These are phyloP conservation scores for Xylaria sp. DNA, from an alignment of 2,329 filamentous ascomycete genomes.

Conservation along the genomic window DNA sequence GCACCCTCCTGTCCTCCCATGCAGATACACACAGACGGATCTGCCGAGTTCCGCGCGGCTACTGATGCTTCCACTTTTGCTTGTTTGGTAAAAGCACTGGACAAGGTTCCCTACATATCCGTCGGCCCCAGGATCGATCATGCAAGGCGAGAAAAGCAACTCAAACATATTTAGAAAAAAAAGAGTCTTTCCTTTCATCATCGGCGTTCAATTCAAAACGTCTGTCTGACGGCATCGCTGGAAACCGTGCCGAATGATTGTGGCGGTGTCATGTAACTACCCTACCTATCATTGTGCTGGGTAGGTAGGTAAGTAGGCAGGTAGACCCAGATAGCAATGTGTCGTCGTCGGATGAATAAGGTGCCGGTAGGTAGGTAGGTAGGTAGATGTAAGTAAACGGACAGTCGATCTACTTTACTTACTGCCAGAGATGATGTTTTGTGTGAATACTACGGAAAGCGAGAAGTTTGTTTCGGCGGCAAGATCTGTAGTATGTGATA, in stretches of 20 bases:
- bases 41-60: conserved; percentile 33
- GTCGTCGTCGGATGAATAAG: not conserved
- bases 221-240: not conserved
- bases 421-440: not conserved
- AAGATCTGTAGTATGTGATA: not conserved
- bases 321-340: not conserved
- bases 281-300: not conserved
- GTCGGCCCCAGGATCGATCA: conserved; percentile 1
- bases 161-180: not conserved
- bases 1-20: not conserved
- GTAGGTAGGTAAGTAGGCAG: not conserved
- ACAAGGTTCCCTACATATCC: no score
- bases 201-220: conserved; percentile 15
- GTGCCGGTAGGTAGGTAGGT: not conserved
- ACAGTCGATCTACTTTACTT: conserved; percentile 15
- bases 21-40: not conserved
- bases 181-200: not conserved
- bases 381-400: not conserved
- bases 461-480: conserved; percentile 5
- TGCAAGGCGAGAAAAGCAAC: not conserved
- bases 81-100: no score
- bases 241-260: conserved; percentile 5
- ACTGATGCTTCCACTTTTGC: conserved; percentile 13
- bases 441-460: not conserved
- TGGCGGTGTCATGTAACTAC: conserved; percentile 3